Evolutionary conservation across 202 grass and related monocot species (phyloP), one percentile per base, ranked within the genome.

Genomic region (Zoysia matrella): DNA sequence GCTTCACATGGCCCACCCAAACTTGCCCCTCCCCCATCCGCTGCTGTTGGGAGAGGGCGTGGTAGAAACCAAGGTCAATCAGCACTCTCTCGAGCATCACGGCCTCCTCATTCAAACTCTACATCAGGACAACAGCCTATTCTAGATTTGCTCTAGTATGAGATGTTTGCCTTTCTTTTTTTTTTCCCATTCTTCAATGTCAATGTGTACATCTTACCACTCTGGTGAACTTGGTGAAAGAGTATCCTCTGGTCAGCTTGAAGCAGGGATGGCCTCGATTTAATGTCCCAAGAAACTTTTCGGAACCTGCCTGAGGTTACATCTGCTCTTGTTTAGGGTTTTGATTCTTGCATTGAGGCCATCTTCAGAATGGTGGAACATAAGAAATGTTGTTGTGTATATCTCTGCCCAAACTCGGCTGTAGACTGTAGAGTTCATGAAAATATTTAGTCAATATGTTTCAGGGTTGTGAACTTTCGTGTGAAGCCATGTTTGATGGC

Each of bases 21-120:
- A 84, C 85, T 99, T 80, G 96, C 96, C 42, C 96, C 93, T 63
- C 96, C 96, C 71, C 96, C 91, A 51, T 77, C 89, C 7, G 69
- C 91, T 85, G 80, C 96, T 48, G 85, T 89, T 88, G 96, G 93
- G 64, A 99, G 93, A 88, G 93, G 93, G 42, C 91, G 93, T 78
- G 91, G 93, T 72, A 96, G 88, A 86, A 99, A 90, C 83, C 93
- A 93, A 90, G 93, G 96, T 30, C 91, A 92, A 70, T 91, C 89
- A 8, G 89, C 88, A 46, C 86, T 92, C 48, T 90, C 91, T 50
- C 90, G 80, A 84, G 75, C 91, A 84, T 93, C 91, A 77, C 91
- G 84, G 22, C 47, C 82, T 56, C 66, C 86, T 80, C 76, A 90
- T 77, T 77, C 85, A 2, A 89, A 96, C 41, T 63, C 68, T 16